Base-by-base conservation (phyloP, 148 eudicot genomes). In the Camellia sinensis region DNA sequence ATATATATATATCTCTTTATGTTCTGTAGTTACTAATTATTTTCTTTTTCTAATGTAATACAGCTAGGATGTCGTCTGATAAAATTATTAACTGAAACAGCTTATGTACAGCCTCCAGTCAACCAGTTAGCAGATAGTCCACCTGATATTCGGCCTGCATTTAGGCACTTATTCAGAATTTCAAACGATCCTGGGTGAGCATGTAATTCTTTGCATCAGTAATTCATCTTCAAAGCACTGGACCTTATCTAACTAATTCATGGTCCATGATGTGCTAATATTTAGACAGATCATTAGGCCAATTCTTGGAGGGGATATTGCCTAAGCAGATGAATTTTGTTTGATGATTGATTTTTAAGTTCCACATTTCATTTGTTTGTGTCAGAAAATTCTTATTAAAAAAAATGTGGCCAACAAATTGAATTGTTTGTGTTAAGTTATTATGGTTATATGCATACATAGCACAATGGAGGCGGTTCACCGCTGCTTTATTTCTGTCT, bases 121-220 rank as follows among this genome's bases (percentile, higher is more conserved):
- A 79, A 77, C 81, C 95, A 91, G 85, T 79, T 86, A 68, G 88
- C 82, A 17, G 97, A 94, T 62, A 67, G 90, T 82, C 93, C 97
- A 46, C 98, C 97, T 78, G 98, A 92, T 81, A 79, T 94, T 45
- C 92, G 95, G 43, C 97, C 98, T 63, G 98, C 98, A 75, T 94
- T 94, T 78, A 88, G 80, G 87, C 98, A 94, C 83, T 54, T 79
- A 72, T 85, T 89, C 83, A 90, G 86, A 87, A 87, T 86, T 54
- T 67, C 87, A 60, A 89, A 82, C 82, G 90, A 87, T 63, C 71
- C 77, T 79, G 91, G 95, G 95, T 94, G 79, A 94, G 92, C 29
- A 48, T 76, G 63, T 67, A 44, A 78, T 66, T 83, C 76, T 78
- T 78, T 79, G 66, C 41, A 22, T 67, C 22, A 76, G 43, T 37